phyloP scores from a whole-genome alignment of 2,329 filamentous ascomycete species.

The Onygenales sp. region DNA sequence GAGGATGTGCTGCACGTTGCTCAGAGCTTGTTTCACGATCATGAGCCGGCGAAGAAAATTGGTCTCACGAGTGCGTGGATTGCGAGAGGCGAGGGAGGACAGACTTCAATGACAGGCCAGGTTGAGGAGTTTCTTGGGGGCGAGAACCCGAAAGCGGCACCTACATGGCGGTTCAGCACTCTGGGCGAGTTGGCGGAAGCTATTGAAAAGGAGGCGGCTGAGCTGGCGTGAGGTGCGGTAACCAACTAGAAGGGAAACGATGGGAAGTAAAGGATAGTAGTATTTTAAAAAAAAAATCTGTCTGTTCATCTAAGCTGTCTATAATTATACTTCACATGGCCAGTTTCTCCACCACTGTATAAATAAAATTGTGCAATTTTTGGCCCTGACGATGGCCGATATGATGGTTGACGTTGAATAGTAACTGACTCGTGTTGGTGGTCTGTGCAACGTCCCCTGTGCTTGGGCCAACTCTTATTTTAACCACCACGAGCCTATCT shows the following conservation, averaged over 20 bases:
- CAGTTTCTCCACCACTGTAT: too few relatives aligned
- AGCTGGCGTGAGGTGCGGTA: background rate
- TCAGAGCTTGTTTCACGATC: constrained; percentile 58
- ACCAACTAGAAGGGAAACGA: background rate
- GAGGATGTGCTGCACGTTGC: constrained; percentile 57
- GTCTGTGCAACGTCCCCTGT: background rate
- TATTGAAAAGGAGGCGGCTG: constrained; percentile 13
- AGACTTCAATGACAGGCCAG: constrained; percentile 33
- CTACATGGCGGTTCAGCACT: constrained; percentile 50
- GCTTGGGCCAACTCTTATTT: background rate
- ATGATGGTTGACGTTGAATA: too few relatives aligned
- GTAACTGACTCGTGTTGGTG: background rate
- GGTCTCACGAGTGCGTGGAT: constrained; percentile 59
- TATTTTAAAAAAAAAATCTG: background rate
- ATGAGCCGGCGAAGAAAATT: constrained; percentile 52
- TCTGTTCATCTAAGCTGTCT: background rate
- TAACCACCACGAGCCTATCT: background rate
- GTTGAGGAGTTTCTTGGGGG: constrained; percentile 29
- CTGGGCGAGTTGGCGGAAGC: constrained; percentile 53
- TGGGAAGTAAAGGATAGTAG: background rate
- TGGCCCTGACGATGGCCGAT: too few relatives aligned
- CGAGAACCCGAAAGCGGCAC: constrained; percentile 20
- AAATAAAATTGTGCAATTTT: too few relatives aligned
- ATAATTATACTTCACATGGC: background rate
- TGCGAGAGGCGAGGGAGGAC: constrained; percentile 35